Base-by-base conservation (phyloP, 31 red algal genomes). In the Odonthalia washingtoniensis region DNA sequence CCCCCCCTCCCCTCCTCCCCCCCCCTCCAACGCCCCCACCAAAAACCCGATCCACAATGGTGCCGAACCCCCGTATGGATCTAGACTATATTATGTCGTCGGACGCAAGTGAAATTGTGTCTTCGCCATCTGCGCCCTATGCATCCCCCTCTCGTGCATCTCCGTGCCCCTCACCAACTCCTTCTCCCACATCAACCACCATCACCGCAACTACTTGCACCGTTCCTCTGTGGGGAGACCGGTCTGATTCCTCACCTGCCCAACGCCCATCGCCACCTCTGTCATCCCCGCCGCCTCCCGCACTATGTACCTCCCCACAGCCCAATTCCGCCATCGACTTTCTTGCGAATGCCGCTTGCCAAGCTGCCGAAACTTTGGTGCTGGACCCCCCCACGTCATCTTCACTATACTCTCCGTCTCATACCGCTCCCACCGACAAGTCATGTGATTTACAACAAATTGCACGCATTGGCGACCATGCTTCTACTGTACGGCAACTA, bases 21-120 rank as follows among this genome's bases (percentile, higher is more conserved):
- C n/a, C n/a, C n/a, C n/a, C n/a, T n/a, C n/a, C n/a, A n/a, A n/a
- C n/a, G n/a, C n/a, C n/a, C n/a, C n/a, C n/a, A n/a, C n/a, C n/a
- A n/a, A n/a, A n/a, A n/a, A n/a, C n/a, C n/a, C n/a, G n/a, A n/a
- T n/a, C n/a, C n/a, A n/a, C n/a, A n/a, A n/a, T n/a, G n/a, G n/a
- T n/a, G n/a, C n/a, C 49, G 21, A 57, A 57, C 49, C 21, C 49
- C 49, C 49, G 49, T 57, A 57, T 57, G 49, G 49, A 57, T 57
- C 49, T 57, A 9, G 21, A 57, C 21, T 57, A 14, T 57, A 57
- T 57, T 57, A 9, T 57, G 21, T 21, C 49, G 9, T 21, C 49
- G 9, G 21, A 57, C 49, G 9, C 21, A 57, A 14, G 12, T 14
- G 21, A 57, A 57, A 14, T 21, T 57, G 12, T 57, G 12, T 57